Conservation (phyloP, 306 rosid genomes). For the Comarum palustre region DNA sequence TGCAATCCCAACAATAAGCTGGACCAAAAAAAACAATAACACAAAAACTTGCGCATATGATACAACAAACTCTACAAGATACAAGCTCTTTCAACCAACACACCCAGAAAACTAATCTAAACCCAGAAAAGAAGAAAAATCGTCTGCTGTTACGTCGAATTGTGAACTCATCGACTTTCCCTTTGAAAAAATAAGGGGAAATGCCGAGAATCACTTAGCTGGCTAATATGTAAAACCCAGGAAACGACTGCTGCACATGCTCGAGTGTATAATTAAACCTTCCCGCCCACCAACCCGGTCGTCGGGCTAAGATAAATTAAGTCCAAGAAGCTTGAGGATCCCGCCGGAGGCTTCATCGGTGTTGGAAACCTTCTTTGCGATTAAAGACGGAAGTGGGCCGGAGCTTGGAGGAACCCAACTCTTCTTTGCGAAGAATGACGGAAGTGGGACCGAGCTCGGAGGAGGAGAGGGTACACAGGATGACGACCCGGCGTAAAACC, state of each 20-base stretch:
- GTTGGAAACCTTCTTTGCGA: slow-evolving; percentile 9
- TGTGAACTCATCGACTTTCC: slow-evolving; percentile 21
- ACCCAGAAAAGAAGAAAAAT: slow-evolving; percentile 1
- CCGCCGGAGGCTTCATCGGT: slow-evolving; percentile 35
- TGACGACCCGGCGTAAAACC: slow-evolving; percentile 45
- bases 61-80: slow-evolving; percentile 3
- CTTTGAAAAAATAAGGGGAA: slow-evolving; percentile 53
- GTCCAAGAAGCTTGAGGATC: slow-evolving; percentile 32
- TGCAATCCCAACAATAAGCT: not conserved
- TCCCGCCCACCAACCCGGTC: not conserved
- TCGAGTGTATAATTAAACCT: not conserved
- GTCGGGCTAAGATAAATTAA: slow-evolving; percentile 18
- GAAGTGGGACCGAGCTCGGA: slow-evolving; percentile 57
- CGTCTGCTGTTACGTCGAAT: slow-evolving; percentile 19
- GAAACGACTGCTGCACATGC: not conserved
- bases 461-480: slow-evolving; percentile 38
- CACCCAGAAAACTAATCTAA: not conserved
- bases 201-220: slow-evolving; percentile 25
- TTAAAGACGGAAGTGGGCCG: slow-evolving; percentile 49
- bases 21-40: too few species aligned
- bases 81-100: slow-evolving; percentile 5
- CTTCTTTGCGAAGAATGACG: slow-evolving; percentile 36
- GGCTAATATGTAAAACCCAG: slow-evolving; percentile 1
- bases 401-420: slow-evolving; percentile 42
- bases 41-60: not conserved